Conservation (phyloP, 768 basidiomycete genomes). For the Naganishia randhawae region DNA sequence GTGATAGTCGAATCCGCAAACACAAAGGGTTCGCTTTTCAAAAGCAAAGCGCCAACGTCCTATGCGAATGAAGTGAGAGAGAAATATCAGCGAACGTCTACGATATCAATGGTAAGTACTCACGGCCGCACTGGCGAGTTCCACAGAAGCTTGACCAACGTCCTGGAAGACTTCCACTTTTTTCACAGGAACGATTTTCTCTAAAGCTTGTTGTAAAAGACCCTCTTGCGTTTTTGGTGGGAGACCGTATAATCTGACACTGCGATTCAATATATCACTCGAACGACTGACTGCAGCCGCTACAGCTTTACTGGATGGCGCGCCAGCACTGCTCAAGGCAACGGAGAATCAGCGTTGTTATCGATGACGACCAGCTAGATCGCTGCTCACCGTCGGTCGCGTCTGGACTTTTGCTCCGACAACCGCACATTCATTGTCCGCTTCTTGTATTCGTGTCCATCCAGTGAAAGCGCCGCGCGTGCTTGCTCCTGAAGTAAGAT, state of each 20-base stretch:
- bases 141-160: constrained; percentile 53
- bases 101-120: constrained; percentile 34
- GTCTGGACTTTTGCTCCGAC: neutral
- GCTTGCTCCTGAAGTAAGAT: neutral
- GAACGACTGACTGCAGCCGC: constrained; percentile 9
- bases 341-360: neutral
- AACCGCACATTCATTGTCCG: constrained; percentile 79
- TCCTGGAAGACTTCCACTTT: constrained; percentile 70
- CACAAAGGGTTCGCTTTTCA: constrained; percentile 66
- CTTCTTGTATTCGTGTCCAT: constrained; percentile 83
- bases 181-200: constrained; percentile 66
- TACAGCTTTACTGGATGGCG: constrained; percentile 10
- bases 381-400: neutral
- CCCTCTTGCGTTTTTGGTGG: constrained; percentile 80
- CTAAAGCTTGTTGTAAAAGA: constrained; percentile 79
- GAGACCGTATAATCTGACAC: constrained; percentile 70
- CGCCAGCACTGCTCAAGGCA: neutral
- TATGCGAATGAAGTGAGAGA: constrained; percentile 54
- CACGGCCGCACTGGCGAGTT: constrained; percentile 52
- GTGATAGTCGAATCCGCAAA: constrained; percentile 64
- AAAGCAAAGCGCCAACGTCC: constrained; percentile 78
- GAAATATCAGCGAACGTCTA: neutral
- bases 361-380: neutral
- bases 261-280: constrained; percentile 52
- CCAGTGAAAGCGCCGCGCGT: constrained; percentile 43